Base-by-base conservation (phyloP, 352 stramenopile species). In the Globisporangium middletonii region DNA sequence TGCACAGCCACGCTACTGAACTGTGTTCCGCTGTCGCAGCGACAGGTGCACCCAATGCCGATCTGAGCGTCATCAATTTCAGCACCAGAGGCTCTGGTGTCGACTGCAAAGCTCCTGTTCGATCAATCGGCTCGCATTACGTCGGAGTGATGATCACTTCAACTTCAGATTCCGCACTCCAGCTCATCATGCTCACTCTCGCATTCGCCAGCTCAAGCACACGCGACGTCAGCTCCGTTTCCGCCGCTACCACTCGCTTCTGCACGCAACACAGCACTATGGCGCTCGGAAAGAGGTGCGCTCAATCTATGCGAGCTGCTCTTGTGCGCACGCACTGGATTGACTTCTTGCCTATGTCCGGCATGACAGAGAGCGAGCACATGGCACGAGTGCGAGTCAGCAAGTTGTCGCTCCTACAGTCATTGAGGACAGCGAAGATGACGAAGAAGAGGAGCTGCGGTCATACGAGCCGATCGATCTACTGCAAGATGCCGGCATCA, bases 401-500 rank as follows among this genome's bases (percentile, higher is more conserved):
- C 60, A 52, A 33, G 56, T 38, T 27, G 54, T 38, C 9, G 59
- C 73, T 15, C 60, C 64, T 28, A 62, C 61, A 2, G 55, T 70
- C 16, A 53, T 75, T 16, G 70, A 70, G 44, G 59, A 70, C 27
- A 79, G 72, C 55, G 80, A 90, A 28, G 80, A 88, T 23, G 80
- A 89, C 43, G 73, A 80, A 18, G 72, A 92, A 18, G 72, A 83
- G 23, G 71, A 73, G 33, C 45, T 74, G 41, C 66, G 73, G 28
- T 88, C 78, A 28, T 93, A 87, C 38, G 80, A 88, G 50, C 78
- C 73, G 9, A 90, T 93, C 44, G 78, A 89, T 23, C 43, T 88
- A 50, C 69, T 93, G 23, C 78, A 88, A 67, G 83, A 88, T 41
- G 78, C 77, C 4, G 84, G 84, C 0, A 85, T 92, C 58, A 91